Evolutionary conservation across 2,329 filamentous ascomycete species (phyloP), one percentile per base, ranked within the genome.

Genomic region (Aureobasidium pullulans): DNA sequence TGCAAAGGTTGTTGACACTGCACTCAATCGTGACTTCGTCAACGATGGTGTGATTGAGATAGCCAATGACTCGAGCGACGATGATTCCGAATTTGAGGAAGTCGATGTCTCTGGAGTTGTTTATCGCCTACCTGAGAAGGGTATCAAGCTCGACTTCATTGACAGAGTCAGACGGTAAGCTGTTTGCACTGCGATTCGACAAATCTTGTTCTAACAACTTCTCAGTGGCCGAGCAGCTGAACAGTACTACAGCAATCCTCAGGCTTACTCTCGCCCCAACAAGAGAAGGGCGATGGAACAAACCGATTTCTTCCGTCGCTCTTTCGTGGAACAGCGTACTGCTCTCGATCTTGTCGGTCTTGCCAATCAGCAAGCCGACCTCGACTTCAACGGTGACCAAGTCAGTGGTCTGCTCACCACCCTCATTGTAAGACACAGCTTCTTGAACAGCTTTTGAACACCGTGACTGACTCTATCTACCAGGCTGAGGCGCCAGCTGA

Each of bases 261-360:
- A 40, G 34, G 32, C 28, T 16, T 40, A 19, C 37, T 36, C 57
- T 50, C 54, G 31, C 28, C 57, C 42, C 29, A 34, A 6, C 15
- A 57, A 57, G 54, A 39, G 54, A 48, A 46, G 29, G n/a, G 48
- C 36, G 9, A 1, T 59, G 31, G 62, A 67, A 37, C 67, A 69
- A 60, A 65, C 69, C 66, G 68, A 23, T 63, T 73, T 77, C 65
- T 75, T 67, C 63, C 71, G 73, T 57, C 76, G 74, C 52, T 76
- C 73, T n/a, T 72, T 88, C 19, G 77, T 81, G 56, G 83, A 88
- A 70, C 81, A 87, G 67, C 85, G 88, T 68, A 80, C 84, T 44
- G 85, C 84, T 4, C 77, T 89, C 61, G 84, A 83, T 62, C 76
- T 90, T 34, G 77, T 81, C 46, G 79, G 81, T 62, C 75, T 89